A percentile compares a stretch with the other conserved stretches of the same genome.
Evolutionary conservation across 805 yeast species (phyloP).

Genomic region (Wickerhamiella occidentalis): DNA sequence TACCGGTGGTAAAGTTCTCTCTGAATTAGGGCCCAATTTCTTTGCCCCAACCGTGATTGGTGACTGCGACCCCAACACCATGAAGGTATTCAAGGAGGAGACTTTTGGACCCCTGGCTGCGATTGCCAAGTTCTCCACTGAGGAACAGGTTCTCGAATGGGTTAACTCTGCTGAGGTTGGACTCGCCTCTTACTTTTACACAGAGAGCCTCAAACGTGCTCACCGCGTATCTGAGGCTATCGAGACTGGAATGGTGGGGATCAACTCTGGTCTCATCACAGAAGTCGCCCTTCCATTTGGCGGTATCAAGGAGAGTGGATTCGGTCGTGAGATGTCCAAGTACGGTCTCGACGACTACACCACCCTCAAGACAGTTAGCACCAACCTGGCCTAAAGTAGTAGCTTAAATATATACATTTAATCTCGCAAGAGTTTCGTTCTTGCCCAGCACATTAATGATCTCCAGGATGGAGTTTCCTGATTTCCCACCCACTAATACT

Average conservation of each 20-base stretch:
- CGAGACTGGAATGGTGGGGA: conserved; percentile 73
- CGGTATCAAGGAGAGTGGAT: conserved; percentile 67
- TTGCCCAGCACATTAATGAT: conserved; percentile 42
- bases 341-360: conserved; percentile 67
- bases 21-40: conserved; percentile 49
- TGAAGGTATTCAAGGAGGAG: conserved; percentile 53
- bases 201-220: conserved; percentile 42
- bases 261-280: conserved; percentile 60
- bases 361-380: conserved; percentile 50
- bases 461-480: conserved; percentile 58
- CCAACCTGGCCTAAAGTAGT: conserved; percentile 20
- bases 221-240: conserved; percentile 54
- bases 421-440: conserved; percentile 18
- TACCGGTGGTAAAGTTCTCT: conserved; percentile 45
- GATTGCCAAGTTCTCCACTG: conserved; percentile 48
- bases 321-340: conserved; percentile 69
- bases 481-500: conserved; percentile 54
- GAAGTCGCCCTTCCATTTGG: conserved; percentile 45
- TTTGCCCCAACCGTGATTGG: conserved; percentile 56
- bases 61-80: conserved; percentile 41
- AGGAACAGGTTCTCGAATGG: conserved; percentile 45
- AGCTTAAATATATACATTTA: background rate
- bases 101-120: conserved; percentile 78
- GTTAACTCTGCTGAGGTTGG: conserved; percentile 66
- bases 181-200: conserved; percentile 63